phyloP scores from a whole-genome alignment of 352 stramenopile species.

The Globisporangium cylindrosporum region DNA sequence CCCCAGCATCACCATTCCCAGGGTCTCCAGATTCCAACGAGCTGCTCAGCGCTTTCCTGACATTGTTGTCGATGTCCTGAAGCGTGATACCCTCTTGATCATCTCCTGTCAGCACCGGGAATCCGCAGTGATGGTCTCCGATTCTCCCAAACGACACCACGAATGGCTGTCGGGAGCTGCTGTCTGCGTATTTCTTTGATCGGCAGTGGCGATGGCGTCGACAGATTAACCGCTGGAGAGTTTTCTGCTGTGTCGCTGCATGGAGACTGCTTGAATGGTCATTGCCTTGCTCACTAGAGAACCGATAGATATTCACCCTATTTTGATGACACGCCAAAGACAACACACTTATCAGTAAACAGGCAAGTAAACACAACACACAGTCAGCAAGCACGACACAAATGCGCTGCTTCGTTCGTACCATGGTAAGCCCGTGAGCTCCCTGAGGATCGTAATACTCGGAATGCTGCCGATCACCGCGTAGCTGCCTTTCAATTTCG shows the following conservation, averaged over 20 bases:
- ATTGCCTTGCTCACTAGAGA: neutral
- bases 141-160: constrained; percentile 30
- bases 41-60: neutral
- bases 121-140: constrained; percentile 30
- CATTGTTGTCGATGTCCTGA: neutral
- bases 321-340: neutral
- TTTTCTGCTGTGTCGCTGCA: neutral
- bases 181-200: neutral
- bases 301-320: constrained; percentile 5
- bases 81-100: constrained; percentile 4
- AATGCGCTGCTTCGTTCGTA: constrained; percentile 15
- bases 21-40: neutral
- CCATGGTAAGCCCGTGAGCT: constrained; percentile 47
- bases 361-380: neutral
- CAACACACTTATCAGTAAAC: neutral
- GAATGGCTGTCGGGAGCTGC: neutral
- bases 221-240: constrained; percentile 9
- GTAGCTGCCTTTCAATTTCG: constrained; percentile 53
- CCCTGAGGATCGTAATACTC: constrained; percentile 32
- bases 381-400: neutral
- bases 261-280: neutral
- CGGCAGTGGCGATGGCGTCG: neutral
- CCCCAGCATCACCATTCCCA: neutral
- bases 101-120: constrained; percentile 12
- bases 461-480: constrained; percentile 18